Conservation (phyloP, 1,139 yeast species). For the Kluyveromyces marxianus region DNA sequence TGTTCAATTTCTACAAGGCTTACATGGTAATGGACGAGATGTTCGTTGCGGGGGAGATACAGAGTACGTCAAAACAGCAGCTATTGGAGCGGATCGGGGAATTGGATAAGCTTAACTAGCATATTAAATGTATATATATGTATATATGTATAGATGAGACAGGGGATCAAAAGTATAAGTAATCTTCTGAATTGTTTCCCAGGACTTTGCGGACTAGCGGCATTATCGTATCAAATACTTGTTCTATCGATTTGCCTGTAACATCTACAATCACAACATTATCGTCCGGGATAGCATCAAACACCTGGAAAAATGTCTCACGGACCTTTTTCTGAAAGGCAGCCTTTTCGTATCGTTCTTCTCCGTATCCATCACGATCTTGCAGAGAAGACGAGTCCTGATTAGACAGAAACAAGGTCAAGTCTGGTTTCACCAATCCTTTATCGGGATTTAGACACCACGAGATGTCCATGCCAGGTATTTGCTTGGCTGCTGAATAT, state of each 20-base stretch:
- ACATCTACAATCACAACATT: conserved; percentile 50
- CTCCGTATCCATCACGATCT: conserved; percentile 76
- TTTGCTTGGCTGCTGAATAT: conserved; percentile 72
- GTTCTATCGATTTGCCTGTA: conserved; percentile 46
- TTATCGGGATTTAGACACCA: conserved; percentile 81
- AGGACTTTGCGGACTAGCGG: conserved; percentile 2
- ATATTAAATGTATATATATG: no score
- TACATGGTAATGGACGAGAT: conserved; percentile 68
- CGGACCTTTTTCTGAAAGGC: conserved; percentile 70
- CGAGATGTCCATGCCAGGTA: conserved; percentile 42
- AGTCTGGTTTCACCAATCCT: conserved; percentile 84
- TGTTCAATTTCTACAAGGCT: conserved; percentile 70
- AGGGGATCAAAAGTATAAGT: conserved; percentile 7
- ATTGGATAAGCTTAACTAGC: conserved; percentile 36
- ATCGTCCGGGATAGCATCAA: conserved; percentile 26
- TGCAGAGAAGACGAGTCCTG: conserved; percentile 40
- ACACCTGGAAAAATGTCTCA: conserved; percentile 45
- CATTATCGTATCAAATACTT: conserved; percentile 34
- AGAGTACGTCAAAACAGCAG: conserved; percentile 57
- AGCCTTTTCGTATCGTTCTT: conserved; percentile 75
- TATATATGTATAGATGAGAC: neutral
- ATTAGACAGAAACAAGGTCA: conserved; percentile 69
- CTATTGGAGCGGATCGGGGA: conserved; percentile 47
- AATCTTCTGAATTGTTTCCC: conserved; percentile 5
- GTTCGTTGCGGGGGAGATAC: conserved; percentile 71